Percentiles rank a stretch among this genome's conserved stretches.
These are phyloP conservation scores for Cladosporium sp. DNA, from an alignment of 2,329 filamentous ascomycete species.

Conservation along the genomic window DNA sequence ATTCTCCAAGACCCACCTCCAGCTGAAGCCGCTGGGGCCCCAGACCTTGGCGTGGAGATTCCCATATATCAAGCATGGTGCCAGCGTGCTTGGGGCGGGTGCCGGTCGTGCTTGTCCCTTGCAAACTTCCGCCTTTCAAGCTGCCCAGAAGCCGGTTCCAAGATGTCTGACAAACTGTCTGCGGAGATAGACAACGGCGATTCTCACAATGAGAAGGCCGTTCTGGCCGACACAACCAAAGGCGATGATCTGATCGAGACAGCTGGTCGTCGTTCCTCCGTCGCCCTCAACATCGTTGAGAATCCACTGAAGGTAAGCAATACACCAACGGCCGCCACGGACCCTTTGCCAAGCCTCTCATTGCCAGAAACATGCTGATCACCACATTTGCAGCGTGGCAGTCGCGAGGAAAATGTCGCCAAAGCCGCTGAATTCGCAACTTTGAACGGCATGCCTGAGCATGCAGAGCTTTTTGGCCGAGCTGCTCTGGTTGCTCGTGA, in stretches of 20 bases:
- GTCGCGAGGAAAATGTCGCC: constrained; percentile 26
- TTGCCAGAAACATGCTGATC: not conserved
- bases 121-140: not conserved
- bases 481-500: constrained; percentile 66
- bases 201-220: constrained; percentile 1
- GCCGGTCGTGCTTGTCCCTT: not conserved
- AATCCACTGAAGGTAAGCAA: constrained; percentile 39
- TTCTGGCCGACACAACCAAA: not conserved
- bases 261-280: constrained; percentile 31
- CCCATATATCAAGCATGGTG: constrained; percentile 8
- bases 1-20: constrained; percentile 5
- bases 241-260: constrained; percentile 4
- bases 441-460: constrained; percentile 30
- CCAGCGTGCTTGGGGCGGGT: constrained; percentile 4
- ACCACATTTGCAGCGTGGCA: constrained; percentile 23
- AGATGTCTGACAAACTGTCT: constrained; percentile 10
- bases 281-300: constrained; percentile 43
- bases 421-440: constrained; percentile 32
- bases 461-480: constrained; percentile 32
- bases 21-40: constrained; percentile 7
- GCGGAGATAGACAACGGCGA: constrained; percentile 3
- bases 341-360: too few relatives aligned
- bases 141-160: constrained; percentile 1
- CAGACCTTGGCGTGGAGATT: constrained; percentile 10
- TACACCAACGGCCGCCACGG: too few relatives aligned